phyloP scores from a whole-genome alignment of 176 grass and related monocot species.

The Urochloa ruziziensis region DNA sequence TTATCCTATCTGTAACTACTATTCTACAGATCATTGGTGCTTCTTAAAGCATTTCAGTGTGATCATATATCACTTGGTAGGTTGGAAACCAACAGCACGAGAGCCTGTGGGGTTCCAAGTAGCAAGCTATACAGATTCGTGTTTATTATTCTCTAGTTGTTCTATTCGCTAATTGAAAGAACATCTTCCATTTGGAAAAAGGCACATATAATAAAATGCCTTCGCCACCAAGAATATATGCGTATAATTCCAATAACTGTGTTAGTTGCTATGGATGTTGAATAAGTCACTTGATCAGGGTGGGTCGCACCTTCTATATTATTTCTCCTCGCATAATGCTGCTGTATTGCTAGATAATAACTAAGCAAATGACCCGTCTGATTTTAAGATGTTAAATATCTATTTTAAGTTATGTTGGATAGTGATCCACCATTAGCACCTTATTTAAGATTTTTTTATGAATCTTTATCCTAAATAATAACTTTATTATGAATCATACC shows the following conservation, averaged over 20 bases:
- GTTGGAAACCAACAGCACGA: conserved; percentile 29
- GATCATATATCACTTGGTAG: conserved; percentile 10
- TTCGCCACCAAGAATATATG: conserved; percentile 1
- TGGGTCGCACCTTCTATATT: background rate
- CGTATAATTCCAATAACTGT: background rate
- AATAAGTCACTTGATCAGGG: background rate
- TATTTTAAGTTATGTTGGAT: background rate
- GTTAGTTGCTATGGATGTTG: background rate
- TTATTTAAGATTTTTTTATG: background rate
- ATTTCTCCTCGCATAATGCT: background rate
- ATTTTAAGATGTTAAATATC: background rate
- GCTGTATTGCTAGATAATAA: background rate
- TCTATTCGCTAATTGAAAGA: conserved; percentile 1
- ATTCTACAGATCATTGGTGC: conserved; percentile 21
- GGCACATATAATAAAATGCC: background rate
- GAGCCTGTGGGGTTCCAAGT: conserved; percentile 30
- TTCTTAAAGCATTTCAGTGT: conserved; percentile 45
- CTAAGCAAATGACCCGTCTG: background rate
- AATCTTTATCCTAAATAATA: background rate
- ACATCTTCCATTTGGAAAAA: background rate
- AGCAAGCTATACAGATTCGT: conserved; percentile 4
- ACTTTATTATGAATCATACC: background rate
- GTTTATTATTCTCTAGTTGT: conserved; percentile 18
- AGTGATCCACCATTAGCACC: background rate
- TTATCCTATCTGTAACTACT: conserved; percentile 15